phyloP scores from a whole-genome alignment of 768 basidiomycete species.

The Agaricus sinodeliciosus region DNA sequence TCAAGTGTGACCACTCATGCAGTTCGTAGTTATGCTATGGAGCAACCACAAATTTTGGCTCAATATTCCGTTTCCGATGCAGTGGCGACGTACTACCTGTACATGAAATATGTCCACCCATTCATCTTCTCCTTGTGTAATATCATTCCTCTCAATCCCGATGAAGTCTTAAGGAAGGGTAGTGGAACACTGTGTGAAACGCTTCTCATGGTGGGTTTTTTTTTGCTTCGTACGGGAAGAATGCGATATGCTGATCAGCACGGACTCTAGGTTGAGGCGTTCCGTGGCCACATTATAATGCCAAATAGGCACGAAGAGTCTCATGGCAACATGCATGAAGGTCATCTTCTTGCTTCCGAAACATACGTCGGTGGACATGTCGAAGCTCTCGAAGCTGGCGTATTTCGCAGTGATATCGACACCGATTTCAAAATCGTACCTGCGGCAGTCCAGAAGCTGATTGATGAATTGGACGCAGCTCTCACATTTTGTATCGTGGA shows the following conservation, averaged over 20 bases:
- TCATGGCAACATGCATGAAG: slow-evolving; percentile 89
- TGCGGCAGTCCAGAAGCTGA: slow-evolving; percentile 81
- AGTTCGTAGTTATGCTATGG: slow-evolving; percentile 79
- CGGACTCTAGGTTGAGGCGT: slow-evolving; percentile 82
- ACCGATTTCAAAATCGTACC: slow-evolving; percentile 96
- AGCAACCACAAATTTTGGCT: slow-evolving; percentile 90
- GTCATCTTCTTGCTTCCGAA: slow-evolving; percentile 93
- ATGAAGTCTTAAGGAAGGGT: slow-evolving; percentile 94
- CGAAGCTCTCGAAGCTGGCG: slow-evolving; percentile 96
- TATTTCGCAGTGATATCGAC: slow-evolving; percentile 92
- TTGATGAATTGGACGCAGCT: slow-evolving; percentile 90
- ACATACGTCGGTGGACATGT: slow-evolving; percentile 99
- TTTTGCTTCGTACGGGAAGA: slow-evolving; percentile 1
- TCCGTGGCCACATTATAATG: slow-evolving; percentile 88
- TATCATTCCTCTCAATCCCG: slow-evolving; percentile 95
- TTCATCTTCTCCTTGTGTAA: slow-evolving; percentile 99
- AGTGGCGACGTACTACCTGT: slow-evolving; percentile 98
- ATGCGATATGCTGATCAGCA: not conserved
- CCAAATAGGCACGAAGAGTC: slow-evolving; percentile 95
- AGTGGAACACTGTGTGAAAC: slow-evolving; percentile 97
- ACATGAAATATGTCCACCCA: slow-evolving; percentile 99
- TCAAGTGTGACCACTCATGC: not conserved
- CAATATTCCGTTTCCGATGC: slow-evolving; percentile 99
- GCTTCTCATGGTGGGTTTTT: slow-evolving; percentile 78
- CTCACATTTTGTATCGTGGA: slow-evolving; percentile 83